Evolutionary conservation across 768 basidiomycete genomes (phyloP).

Genomic region (Boletus sp.): DNA sequence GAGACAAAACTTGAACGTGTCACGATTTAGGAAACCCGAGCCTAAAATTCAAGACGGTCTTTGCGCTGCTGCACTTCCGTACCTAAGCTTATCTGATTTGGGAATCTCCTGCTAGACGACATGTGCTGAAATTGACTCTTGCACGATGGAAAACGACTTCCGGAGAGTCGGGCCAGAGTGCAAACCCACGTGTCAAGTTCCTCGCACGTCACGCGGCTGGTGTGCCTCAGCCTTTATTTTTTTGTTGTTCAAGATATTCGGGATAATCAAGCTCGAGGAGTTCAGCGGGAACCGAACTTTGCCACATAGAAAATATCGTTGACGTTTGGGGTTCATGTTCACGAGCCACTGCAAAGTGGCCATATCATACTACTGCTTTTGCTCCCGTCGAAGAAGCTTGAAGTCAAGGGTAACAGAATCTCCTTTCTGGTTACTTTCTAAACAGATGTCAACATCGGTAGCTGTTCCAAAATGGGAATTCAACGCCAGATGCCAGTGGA

Average conservation of each 20-base stretch:
- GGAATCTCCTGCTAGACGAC: not conserved
- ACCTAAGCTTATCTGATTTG: not conserved
- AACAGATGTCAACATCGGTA: not conserved
- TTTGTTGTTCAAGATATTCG: too few relatives aligned
- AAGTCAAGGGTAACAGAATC: not conserved
- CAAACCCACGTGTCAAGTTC: too few relatives aligned
- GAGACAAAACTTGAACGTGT: not conserved
- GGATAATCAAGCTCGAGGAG: too few relatives aligned
- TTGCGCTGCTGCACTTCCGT: not conserved
- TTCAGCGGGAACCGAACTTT: too few relatives aligned
- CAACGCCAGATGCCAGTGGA: not conserved
- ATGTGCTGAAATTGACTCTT: not conserved
- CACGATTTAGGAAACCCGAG: not conserved
- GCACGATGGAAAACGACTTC: not conserved
- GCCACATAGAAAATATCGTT: too few relatives aligned
- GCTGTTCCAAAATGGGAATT: not conserved
- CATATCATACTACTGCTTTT: too few relatives aligned
- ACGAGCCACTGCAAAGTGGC: too few relatives aligned
- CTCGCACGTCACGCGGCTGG: too few relatives aligned
- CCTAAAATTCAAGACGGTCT: too few relatives aligned
- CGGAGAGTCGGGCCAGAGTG: not conserved
- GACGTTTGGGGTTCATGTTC: too few relatives aligned
- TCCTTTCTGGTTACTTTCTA: not conserved
- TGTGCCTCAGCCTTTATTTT: too few relatives aligned
- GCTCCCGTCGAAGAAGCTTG: too few relatives aligned